A percentile compares a stretch with the other conserved stretches of the same genome.
phyloP scores from a whole-genome alignment of 2,329 filamentous ascomycete genomes.

The Cladophialophora exuberans region DNA sequence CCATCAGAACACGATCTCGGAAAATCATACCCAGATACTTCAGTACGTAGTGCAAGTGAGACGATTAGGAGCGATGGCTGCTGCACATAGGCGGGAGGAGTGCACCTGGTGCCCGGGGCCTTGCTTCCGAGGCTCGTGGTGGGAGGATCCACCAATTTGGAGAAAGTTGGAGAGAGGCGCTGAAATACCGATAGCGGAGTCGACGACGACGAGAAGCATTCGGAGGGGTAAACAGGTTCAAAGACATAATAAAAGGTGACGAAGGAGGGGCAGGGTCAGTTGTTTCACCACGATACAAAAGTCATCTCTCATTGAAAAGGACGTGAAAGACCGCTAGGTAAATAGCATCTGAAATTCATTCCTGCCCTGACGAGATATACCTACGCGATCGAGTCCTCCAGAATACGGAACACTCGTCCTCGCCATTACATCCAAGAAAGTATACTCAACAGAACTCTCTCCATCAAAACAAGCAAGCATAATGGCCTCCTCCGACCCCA shows the following conservation, averaged over 20 bases:
- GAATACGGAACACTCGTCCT: too few relatives aligned
- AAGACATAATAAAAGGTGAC: not conserved
- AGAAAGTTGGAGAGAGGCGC: conserved; percentile 10
- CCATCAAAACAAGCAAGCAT: not conserved
- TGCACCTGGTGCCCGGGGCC: too few relatives aligned
- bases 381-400: too few relatives aligned
- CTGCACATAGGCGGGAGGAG: too few relatives aligned
- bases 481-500: conserved; percentile 8
- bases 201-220: not conserved
- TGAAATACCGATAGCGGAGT: conserved; percentile 6
- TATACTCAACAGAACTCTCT: not conserved
- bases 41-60: too few relatives aligned
- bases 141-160: conserved; percentile 6
- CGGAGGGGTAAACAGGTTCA: conserved; percentile 8
- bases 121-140: not conserved
- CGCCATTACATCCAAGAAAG: not conserved
- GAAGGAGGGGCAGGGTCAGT: not conserved
- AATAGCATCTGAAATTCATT: too few relatives aligned
- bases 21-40: too few relatives aligned
- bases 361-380: too few relatives aligned
- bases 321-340: not conserved
- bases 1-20: too few relatives aligned
- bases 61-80: too few relatives aligned
- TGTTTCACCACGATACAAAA: not conserved
- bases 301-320: too few relatives aligned